Evolutionary conservation across 495 filamentous ascomycete species (phyloP).

Genomic region (Penicillium ochrochloron): DNA sequence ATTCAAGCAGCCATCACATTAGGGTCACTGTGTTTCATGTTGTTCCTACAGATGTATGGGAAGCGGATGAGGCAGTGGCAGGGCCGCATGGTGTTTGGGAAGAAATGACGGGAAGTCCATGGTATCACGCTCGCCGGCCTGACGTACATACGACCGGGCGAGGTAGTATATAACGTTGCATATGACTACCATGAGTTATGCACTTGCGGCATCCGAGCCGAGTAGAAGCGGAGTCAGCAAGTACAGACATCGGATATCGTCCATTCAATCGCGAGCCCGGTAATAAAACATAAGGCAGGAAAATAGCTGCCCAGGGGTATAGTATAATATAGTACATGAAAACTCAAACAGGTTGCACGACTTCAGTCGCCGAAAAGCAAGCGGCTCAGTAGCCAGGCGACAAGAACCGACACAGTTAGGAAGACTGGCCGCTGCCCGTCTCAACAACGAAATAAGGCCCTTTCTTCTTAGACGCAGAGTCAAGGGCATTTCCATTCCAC

Average conservation of each 20-base stretch:
- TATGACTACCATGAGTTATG: neutral
- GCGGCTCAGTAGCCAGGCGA: neutral
- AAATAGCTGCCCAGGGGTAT: conserved; percentile 13
- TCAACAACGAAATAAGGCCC: conserved; percentile 83
- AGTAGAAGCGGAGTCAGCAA: neutral
- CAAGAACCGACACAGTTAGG: neutral
- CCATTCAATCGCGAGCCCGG: neutral
- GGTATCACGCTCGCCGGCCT: neutral
- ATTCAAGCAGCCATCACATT: conserved; percentile 22
- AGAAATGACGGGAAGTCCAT: neutral
- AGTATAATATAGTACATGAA: conserved; percentile 14
- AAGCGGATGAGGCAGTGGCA: conserved; percentile 22
- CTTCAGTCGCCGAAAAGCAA: neutral
- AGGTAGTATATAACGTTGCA: neutral
- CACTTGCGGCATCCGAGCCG: neutral
- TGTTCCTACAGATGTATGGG: conserved; percentile 20
- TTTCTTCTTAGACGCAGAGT: conserved; percentile 64
- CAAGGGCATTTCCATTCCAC: conserved; percentile 71
- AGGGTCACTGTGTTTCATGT: conserved; percentile 19
- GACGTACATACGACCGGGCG: neutral
- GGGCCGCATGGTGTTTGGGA: conserved; percentile 15
- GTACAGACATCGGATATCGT: neutral
- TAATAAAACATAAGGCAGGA: neutral
- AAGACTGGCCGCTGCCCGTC: conserved; percentile 44
- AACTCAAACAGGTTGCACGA: neutral